Evolutionary conservation across 2,329 filamentous ascomycete species (phyloP).

Genomic region (Blastomyces silverae): DNA sequence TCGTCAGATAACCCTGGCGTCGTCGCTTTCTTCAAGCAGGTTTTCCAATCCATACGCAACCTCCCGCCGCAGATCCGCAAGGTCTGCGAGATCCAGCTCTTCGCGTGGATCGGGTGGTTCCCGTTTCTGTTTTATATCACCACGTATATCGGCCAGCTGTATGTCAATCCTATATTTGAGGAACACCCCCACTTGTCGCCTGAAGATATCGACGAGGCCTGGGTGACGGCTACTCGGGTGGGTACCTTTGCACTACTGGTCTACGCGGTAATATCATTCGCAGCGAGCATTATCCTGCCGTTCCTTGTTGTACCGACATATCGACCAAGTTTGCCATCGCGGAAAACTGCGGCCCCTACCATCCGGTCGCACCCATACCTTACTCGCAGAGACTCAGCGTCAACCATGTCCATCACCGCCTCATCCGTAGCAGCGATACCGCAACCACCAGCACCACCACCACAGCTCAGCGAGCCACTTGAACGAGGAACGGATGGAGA

Average conservation of each 20-base stretch:
- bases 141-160: constrained; percentile 88
- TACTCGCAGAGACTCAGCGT: constrained; percentile 30
- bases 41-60: constrained; percentile 67
- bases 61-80: constrained; percentile 75
- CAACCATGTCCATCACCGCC: constrained; percentile 29
- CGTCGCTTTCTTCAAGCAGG: constrained; percentile 68
- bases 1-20: constrained; percentile 58
- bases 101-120: constrained; percentile 92
- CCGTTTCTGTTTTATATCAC: constrained; percentile 93
- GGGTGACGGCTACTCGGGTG: constrained; percentile 76
- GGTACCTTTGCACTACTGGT: constrained; percentile 85
- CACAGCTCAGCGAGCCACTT: constrained; percentile 3
- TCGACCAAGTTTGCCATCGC: constrained; percentile 25
- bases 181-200: constrained; percentile 70
- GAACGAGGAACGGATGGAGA: constrained; percentile 19
- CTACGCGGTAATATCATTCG: constrained; percentile 77
- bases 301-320: constrained; percentile 81
- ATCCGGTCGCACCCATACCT: constrained; percentile 22
- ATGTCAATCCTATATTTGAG: constrained; percentile 73
- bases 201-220: constrained; percentile 67
- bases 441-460: neutral
- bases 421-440: constrained; percentile 30
- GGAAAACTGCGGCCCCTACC: constrained; percentile 14
- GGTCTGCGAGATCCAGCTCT: constrained; percentile 77
- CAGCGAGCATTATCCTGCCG: constrained; percentile 74